A percentile compares a stretch with the other conserved stretches of the same genome.
Conservation (phyloP, 352 stramenopile genomes). For the Globisporangium ultimum region DNA sequence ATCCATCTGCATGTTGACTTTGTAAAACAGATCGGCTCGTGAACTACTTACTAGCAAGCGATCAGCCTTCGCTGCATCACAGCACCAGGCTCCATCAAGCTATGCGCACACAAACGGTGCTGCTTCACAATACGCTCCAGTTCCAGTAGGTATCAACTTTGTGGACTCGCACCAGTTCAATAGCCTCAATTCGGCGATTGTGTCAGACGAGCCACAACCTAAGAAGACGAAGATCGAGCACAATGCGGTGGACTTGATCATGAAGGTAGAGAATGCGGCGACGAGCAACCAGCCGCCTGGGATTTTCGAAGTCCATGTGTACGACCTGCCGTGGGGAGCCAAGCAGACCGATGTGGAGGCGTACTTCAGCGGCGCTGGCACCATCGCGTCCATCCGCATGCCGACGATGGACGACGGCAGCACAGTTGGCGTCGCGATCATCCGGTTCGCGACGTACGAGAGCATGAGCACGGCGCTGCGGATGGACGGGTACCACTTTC, state of each 20-base stretch:
- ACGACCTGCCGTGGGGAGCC: slow-evolving; percentile 56
- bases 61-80: slow-evolving; percentile 14
- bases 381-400: slow-evolving; percentile 57
- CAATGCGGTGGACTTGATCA: slow-evolving; percentile 18
- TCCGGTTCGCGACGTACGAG: slow-evolving; percentile 50
- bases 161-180: slow-evolving; percentile 16
- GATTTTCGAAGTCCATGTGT: slow-evolving; percentile 54
- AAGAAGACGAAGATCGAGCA: slow-evolving; percentile 36
- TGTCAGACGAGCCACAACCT: slow-evolving; percentile 17
- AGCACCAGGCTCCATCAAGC: slow-evolving; percentile 2
- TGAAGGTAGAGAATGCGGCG: slow-evolving; percentile 52
- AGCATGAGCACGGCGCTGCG: slow-evolving; percentile 47
- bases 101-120: background rate
- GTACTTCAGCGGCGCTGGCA: slow-evolving; percentile 59
- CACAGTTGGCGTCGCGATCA: slow-evolving; percentile 63
- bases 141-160: slow-evolving; percentile 10
- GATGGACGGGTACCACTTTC: slow-evolving; percentile 70
- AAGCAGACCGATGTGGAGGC: slow-evolving; percentile 47
- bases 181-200: slow-evolving; percentile 7
- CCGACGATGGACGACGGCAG: slow-evolving; percentile 68
- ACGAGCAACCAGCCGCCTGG: slow-evolving; percentile 11
- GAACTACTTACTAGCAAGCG: slow-evolving; percentile 35
- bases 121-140: background rate
- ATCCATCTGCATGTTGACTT: too few relatives aligned
- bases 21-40: slow-evolving; percentile 26